A percentile compares a stretch with the other conserved stretches of the same genome.
phyloP scores from a whole-genome alignment of 1,284 basidiomycete species.

The Fomitopsis palustris region DNA sequence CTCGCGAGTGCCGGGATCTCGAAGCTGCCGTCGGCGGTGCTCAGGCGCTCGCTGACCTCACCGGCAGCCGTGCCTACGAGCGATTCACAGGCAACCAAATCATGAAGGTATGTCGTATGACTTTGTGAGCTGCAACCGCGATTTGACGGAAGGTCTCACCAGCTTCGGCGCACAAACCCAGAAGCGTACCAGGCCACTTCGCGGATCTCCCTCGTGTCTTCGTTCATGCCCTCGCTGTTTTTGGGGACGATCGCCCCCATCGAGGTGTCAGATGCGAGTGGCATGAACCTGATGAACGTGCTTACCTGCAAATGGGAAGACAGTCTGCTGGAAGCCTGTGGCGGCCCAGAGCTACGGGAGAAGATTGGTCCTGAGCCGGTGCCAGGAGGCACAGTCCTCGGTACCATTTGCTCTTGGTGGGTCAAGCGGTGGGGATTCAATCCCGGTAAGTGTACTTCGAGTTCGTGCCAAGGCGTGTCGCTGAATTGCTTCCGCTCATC shows the following conservation, averaged over 20 bases:
- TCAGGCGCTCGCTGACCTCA: slow-evolving; percentile 67
- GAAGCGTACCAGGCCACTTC: slow-evolving; percentile 64
- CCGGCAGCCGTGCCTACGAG: slow-evolving; percentile 84
- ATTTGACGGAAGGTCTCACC: slow-evolving; percentile 12
- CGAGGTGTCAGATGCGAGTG: slow-evolving; percentile 82
- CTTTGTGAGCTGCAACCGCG: neutral
- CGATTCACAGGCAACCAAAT: slow-evolving; percentile 90
- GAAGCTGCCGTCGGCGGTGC: slow-evolving; percentile 69
- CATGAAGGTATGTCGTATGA: slow-evolving; percentile 49
- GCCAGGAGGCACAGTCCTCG: slow-evolving; percentile 62
- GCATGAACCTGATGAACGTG: slow-evolving; percentile 86
- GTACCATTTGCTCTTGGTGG: slow-evolving; percentile 71
- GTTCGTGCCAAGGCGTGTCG: neutral
- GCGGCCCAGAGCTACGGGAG: slow-evolving; percentile 58
- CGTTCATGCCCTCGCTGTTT: slow-evolving; percentile 81
- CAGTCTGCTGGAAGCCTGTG: slow-evolving; percentile 55
- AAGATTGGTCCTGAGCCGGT: slow-evolving; percentile 85
- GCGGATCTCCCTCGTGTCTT: slow-evolving; percentile 79
- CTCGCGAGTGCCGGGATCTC: slow-evolving; percentile 66
- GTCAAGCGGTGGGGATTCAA: slow-evolving; percentile 74
- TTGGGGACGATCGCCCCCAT: slow-evolving; percentile 65
- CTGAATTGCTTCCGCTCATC: neutral
- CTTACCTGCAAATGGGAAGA: slow-evolving; percentile 69
- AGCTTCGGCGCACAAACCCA: slow-evolving; percentile 61
- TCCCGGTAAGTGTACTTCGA: slow-evolving; percentile 41